These are phyloP conservation scores for Skeletonema grethae DNA, from an alignment of 108 stramenopile genomes.

Conservation along the genomic window DNA sequence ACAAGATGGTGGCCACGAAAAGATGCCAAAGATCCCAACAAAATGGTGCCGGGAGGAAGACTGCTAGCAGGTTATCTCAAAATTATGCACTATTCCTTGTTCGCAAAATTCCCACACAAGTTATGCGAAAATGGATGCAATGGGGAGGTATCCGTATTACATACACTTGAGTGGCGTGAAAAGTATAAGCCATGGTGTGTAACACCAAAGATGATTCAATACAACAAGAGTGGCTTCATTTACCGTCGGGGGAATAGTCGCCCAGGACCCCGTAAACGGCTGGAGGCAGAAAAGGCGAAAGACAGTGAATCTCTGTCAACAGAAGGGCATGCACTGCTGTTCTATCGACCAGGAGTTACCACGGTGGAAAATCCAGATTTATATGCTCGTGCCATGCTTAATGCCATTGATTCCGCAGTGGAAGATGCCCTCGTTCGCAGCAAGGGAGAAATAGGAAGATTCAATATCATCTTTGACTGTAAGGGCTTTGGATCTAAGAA, in stretches of 20 bases:
- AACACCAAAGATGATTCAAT: constrained; percentile 47
- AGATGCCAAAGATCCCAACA: constrained; percentile 8
- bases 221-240: constrained; percentile 62
- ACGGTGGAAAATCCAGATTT: constrained; percentile 32
- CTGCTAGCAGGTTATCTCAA: constrained; percentile 43
- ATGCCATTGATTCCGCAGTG: constrained; percentile 62
- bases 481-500: constrained; percentile 36
- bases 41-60: constrained; percentile 18
- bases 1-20: constrained; percentile 37
- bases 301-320: constrained; percentile 12
- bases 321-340: constrained; percentile 63
- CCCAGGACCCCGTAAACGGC: constrained; percentile 17
- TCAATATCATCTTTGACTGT: constrained; percentile 72
- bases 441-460: constrained; percentile 66
- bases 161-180: constrained; percentile 76
- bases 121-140: constrained; percentile 60
- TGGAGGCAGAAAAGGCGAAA: constrained; percentile 12
- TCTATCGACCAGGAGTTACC: constrained; percentile 56
- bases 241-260: constrained; percentile 65
- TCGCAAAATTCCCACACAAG: constrained; percentile 64
- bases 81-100: constrained; percentile 53
- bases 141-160: constrained; percentile 56
- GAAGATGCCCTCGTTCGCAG: constrained; percentile 52
- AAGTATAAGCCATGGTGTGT: constrained; percentile 72
- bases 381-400: constrained; percentile 52